phyloP scores from a whole-genome alignment of 768 basidiomycete species.

The Mycena belliarum region DNA sequence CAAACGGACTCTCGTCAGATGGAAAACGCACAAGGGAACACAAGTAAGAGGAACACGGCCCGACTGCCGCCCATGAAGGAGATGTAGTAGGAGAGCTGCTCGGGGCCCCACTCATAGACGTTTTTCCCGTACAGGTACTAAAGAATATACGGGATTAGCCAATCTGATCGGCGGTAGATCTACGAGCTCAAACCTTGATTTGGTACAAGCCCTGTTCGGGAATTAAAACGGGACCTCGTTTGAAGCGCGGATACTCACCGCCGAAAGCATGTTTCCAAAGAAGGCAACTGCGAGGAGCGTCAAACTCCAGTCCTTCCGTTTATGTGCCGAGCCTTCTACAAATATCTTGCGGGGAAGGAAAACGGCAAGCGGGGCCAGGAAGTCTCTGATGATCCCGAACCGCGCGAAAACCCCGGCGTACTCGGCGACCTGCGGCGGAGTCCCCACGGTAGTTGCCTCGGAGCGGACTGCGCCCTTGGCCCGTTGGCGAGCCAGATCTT shows the following conservation, averaged over 20 bases:
- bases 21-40: constrained; percentile 36
- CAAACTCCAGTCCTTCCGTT: constrained; percentile 77
- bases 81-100: constrained; percentile 76
- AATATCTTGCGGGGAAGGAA: constrained; percentile 63
- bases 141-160: no score
- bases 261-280: constrained; percentile 65
- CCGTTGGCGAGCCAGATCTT: constrained; percentile 30
- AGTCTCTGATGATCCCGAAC: constrained; percentile 35
- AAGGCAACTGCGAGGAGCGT: constrained; percentile 65
- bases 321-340: constrained; percentile 38
- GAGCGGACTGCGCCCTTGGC: background rate
- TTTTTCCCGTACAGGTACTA: constrained; percentile 74
- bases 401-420: background rate
- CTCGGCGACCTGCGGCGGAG: background rate
- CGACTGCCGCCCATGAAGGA: constrained; percentile 64
- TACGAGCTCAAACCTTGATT: constrained; percentile 44
- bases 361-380: constrained; percentile 63
- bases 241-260: constrained; percentile 41
- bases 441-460: background rate
- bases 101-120: constrained; percentile 69
- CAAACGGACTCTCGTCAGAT: background rate
- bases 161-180: no score
- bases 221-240: background rate
- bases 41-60: constrained; percentile 59
- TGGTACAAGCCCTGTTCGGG: constrained; percentile 65